Evolutionary conservation across 2,329 filamentous ascomycete genomes (phyloP).

Genomic region (Tothia fuscella): DNA sequence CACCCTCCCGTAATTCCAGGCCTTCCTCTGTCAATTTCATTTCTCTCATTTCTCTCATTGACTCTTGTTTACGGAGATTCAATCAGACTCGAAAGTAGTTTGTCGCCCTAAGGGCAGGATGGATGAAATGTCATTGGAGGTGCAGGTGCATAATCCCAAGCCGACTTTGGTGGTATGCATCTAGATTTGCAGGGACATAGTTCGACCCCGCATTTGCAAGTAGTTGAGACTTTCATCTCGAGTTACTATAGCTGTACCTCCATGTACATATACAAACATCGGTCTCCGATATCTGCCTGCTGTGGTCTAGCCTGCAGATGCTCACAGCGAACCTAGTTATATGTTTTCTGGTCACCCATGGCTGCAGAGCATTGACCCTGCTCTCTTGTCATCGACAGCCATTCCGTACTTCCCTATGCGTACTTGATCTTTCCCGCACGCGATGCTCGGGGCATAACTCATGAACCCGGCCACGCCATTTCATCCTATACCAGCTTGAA

Average conservation of each 20-base stretch:
- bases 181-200: slow-evolving; percentile 6
- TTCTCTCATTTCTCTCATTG: too few species aligned
- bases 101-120: too few species aligned
- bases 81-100: too few species aligned
- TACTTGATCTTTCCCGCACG: slow-evolving; percentile 9
- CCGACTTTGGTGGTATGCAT: slow-evolving; percentile 8
- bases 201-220: slow-evolving; percentile 8
- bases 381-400: slow-evolving; percentile 4
- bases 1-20: too few species aligned
- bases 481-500: neutral
- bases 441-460: slow-evolving; percentile 6
- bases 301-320: slow-evolving; percentile 3
- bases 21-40: too few species aligned
- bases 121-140: too few species aligned
- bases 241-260: neutral
- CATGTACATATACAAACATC: slow-evolving; percentile 8
- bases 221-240: too few species aligned
- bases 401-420: slow-evolving; percentile 6
- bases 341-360: slow-evolving; percentile 9
- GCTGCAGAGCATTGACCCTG: slow-evolving; percentile 4
- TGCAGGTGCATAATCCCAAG: too few species aligned
- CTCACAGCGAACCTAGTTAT: slow-evolving; percentile 4
- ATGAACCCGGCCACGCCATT: slow-evolving; percentile 3
- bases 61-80: too few species aligned
- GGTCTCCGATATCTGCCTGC: slow-evolving; percentile 3